phyloP scores from a whole-genome alignment of 257 asterid genomes.

The Solanum arcanum region DNA sequence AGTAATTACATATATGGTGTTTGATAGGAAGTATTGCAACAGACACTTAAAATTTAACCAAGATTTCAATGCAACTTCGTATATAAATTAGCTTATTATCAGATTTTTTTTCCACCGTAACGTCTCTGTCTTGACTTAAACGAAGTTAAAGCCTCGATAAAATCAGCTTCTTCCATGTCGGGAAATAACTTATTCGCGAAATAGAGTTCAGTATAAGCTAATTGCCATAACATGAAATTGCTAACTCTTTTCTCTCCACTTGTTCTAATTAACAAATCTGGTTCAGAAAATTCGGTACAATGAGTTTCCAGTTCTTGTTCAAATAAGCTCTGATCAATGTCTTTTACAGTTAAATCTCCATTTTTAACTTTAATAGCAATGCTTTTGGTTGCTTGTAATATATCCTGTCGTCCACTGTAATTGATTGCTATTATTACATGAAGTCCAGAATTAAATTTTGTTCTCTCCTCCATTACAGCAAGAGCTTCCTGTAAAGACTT shows the following conservation, averaged over 20 bases:
- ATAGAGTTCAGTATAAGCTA: constrained; percentile 16
- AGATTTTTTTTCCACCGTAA: constrained; percentile 2
- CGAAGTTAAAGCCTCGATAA: neutral
- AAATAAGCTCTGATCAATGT: neutral
- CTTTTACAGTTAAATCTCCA: neutral
- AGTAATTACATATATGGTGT: too few species aligned
- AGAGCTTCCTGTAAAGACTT: neutral
- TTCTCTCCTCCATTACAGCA: neutral
- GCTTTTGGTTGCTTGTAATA: constrained; percentile 8
- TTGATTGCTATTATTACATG: constrained; percentile 1
- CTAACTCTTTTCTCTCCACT: constrained; percentile 23
- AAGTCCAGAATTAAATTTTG: neutral
- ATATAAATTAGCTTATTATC: neutral
- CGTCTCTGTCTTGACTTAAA: constrained; percentile 11
- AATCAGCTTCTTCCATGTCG: constrained; percentile 9
- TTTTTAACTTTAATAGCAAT: constrained; percentile 10
- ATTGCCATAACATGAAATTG: constrained; percentile 32
- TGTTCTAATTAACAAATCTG: constrained; percentile 20
- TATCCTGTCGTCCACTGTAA: constrained; percentile 18
- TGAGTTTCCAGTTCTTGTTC: constrained; percentile 3
- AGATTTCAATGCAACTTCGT: too few species aligned
- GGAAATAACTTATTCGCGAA: constrained; percentile 7
- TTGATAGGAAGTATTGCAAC: too few species aligned
- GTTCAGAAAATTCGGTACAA: neutral
- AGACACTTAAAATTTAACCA: too few species aligned